Evolutionary conservation across 139 green algal genomes (phyloP), one percentile per base, ranked within the genome.

Genomic region (Nannochloris sp.): DNA sequence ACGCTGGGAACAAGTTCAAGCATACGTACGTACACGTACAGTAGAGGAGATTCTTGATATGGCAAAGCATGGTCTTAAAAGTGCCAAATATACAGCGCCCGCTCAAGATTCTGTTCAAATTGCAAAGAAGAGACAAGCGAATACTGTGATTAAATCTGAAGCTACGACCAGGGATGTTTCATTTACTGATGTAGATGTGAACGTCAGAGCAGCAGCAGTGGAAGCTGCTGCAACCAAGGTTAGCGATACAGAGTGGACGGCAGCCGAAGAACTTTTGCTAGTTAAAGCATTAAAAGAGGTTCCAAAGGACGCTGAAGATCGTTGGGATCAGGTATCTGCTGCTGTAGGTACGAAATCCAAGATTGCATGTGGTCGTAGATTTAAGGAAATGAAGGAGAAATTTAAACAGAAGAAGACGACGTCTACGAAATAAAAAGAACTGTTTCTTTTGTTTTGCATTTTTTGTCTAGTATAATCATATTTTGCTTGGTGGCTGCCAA

Each of bases 231-330:
- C n/a, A 12, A 27, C 33, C 15, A 13, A 10, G 39, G 57, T 19
- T 3, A 48, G 25, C 25, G 34, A 45, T 39, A 32, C 44, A 53
- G 45, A 63, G 30, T 96, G 90, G 90, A 86, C 54, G 8, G 79
- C 92, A 46, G 86, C 68, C 54, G 86, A 97, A 74, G 82, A 95
- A 74, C 59, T 94, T 38, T 86, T 81, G 0, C 75, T 97, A 35
- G 88, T 97, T 33, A 85, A 93, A 64, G 92, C 92, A 3, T 68
- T 97, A 10, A 97, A 97, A 81, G 59, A 76, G 36, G 83, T 90
- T 59, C 73, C 77, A 23, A 97, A 97, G 60, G 90, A 97, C 3
- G 69, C 46, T 3, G 51, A 65, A 25, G 73, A 89, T 39, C 53
- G 83, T 34, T 85, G 65, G 60, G 60, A 33, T 29, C 25, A 42